Base-by-base conservation (phyloP, 1,139 yeast species). In the Saccharomycopsis hybrid region DNA sequence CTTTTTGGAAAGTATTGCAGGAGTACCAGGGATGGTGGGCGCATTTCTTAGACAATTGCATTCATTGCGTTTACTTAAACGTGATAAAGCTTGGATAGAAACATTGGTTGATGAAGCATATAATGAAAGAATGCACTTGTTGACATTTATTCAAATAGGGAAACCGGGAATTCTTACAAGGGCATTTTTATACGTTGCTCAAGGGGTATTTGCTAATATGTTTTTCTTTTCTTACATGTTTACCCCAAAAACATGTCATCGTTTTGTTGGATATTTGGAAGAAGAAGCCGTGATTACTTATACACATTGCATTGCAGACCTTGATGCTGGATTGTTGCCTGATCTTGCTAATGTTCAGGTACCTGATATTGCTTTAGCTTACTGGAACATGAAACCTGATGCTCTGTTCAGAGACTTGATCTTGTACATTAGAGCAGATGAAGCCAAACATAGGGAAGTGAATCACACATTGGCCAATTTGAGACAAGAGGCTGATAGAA, bases 21-120 rank as follows among this genome's bases (percentile, higher is more conserved):
- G 88, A 11, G 86, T 84, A 18, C 92, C 92, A 1, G 90, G 92
- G 8, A 77, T 82, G 71, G 85, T 81, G 40, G 92, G 87, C 9
- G 82, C 84, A 1, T 81, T 81, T 62, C 62, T 82, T 45, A 74
- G 89, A 54, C 87, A 82, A 60, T 70, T 82, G 58, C 80, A 79
- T 58, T 76, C 85, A 1, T 64, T 82, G 46, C 68, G 89, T 57
- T 62, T 80, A 44, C 68, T 82, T 57, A 72, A 73, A 57, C 68
- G 90, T 54, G 92, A 84, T 61, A 77, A 79, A 58, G 90, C 87
- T 1, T 84, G 89, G 85, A 76, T 84, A 55, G 87, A 84, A 62
- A 81, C 89, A 1, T 68, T 84, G 42, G 68, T 79, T 39, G 90
- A 84, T 60, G 92, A 84, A 60, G 89, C 90, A 1, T 83, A 82